phyloP scores from a whole-genome alignment of 805 yeast species.

The Candida manassasensis region DNA sequence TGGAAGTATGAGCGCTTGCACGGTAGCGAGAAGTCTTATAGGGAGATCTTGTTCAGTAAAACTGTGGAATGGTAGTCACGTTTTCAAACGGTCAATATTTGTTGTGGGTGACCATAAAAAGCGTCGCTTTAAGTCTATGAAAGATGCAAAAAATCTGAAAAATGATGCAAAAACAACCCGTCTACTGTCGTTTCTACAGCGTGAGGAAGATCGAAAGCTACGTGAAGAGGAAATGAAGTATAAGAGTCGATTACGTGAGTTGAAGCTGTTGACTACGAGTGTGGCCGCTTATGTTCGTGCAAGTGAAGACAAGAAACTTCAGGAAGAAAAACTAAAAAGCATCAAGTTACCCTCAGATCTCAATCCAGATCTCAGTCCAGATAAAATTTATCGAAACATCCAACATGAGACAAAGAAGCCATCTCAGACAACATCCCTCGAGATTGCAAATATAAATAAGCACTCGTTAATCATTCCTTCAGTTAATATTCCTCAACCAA shows the following conservation, averaged over 20 bases:
- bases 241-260: slow-evolving; percentile 21
- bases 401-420: too few species aligned
- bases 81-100: slow-evolving; percentile 7
- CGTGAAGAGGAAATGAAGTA: slow-evolving; percentile 19
- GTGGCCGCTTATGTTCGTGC: slow-evolving; percentile 20
- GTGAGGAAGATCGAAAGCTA: slow-evolving; percentile 17
- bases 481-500: slow-evolving; percentile 30
- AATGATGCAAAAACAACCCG: slow-evolving; percentile 4
- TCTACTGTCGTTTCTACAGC: slow-evolving; percentile 24
- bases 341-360: slow-evolving; percentile 17
- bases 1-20: too few species aligned
- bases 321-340: slow-evolving; percentile 10
- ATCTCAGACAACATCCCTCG: too few species aligned
- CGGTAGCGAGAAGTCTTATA: too few species aligned
- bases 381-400: neutral
- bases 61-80: neutral
- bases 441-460: neutral
- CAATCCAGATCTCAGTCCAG: slow-evolving; percentile 2
- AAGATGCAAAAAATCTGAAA: slow-evolving; percentile 1
- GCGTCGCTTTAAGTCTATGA: slow-evolving; percentile 3
- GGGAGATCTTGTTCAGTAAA: too few species aligned
- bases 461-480: slow-evolving; percentile 16
- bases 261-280: slow-evolving; percentile 25
- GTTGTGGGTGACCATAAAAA: slow-evolving; percentile 9
- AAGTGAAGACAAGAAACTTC: slow-evolving; percentile 16